phyloP scores from a whole-genome alignment of 1,284 basidiomycete species.

The Fomes fomentarius region DNA sequence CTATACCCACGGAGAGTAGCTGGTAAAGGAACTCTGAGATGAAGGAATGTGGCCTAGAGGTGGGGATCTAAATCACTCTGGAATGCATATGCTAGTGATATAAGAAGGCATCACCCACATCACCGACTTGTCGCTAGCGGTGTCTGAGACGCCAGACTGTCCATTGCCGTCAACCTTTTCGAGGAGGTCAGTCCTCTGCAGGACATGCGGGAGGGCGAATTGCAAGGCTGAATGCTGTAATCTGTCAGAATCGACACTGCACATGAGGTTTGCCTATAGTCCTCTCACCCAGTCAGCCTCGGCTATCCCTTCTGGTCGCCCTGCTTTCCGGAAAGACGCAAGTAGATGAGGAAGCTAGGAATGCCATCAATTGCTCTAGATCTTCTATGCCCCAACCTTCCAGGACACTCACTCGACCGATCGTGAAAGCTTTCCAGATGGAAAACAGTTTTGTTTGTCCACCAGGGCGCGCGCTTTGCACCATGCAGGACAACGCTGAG shows the following conservation, averaged over 20 bases:
- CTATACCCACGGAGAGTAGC: conserved; percentile 52
- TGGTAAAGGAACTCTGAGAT: conserved; percentile 63
- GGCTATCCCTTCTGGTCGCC: conserved; percentile 53
- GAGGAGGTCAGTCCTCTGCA: conserved; percentile 55
- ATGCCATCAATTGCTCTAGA: neutral
- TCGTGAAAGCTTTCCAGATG: conserved; percentile 72
- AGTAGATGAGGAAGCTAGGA: conserved; percentile 65
- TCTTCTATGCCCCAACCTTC: no score
- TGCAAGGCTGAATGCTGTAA: conserved; percentile 59
- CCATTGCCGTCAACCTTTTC: conserved; percentile 30
- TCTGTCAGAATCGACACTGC: conserved; percentile 12
- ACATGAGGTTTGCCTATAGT: neutral
- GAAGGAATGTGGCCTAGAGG: conserved; percentile 52
- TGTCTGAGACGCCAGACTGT: conserved; percentile 12
- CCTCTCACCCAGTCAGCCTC: conserved; percentile 60
- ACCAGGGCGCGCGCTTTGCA: conserved; percentile 45
- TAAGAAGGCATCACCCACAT: conserved; percentile 10
- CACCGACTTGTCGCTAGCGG: conserved; percentile 25
- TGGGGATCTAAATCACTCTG: neutral
- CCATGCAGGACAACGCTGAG: conserved; percentile 61
- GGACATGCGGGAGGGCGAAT: conserved; percentile 50
- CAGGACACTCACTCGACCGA: conserved; percentile 59
- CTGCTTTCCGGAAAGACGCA: conserved; percentile 51
- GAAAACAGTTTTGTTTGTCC: conserved; percentile 39
- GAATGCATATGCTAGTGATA: neutral